phyloP scores from a whole-genome alignment of 2,329 filamentous ascomycete species.

The Mycosphaerella sp. region DNA sequence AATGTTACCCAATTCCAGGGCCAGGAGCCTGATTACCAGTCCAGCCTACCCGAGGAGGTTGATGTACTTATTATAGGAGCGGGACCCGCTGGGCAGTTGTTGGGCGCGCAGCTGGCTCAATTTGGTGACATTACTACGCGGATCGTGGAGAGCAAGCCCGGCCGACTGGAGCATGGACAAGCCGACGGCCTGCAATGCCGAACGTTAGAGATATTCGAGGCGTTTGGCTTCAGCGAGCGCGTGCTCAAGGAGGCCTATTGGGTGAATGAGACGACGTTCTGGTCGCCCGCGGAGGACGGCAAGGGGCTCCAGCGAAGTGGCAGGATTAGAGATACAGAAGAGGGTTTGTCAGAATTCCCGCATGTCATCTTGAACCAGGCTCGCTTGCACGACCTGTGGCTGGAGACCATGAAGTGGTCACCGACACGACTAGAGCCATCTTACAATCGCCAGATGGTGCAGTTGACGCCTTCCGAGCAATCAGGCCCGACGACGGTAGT shows the following conservation, averaged over 20 bases:
- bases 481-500: slow-evolving; percentile 50
- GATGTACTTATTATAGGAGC: slow-evolving; percentile 49
- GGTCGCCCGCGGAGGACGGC: slow-evolving; percentile 57
- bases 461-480: slow-evolving; percentile 22
- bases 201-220: slow-evolving; percentile 67
- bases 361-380: slow-evolving; percentile 66
- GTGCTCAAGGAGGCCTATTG: slow-evolving; percentile 62
- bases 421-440: slow-evolving; percentile 30
- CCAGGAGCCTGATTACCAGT: slow-evolving; percentile 29
- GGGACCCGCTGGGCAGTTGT: slow-evolving; percentile 45
- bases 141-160: slow-evolving; percentile 39
- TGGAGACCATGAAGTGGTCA: slow-evolving; percentile 32
- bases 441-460: slow-evolving; percentile 26
- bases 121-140: slow-evolving; percentile 45
- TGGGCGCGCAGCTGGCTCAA: slow-evolving; percentile 47
- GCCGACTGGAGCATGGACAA: slow-evolving; percentile 35
- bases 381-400: slow-evolving; percentile 53
- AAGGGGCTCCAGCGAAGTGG: slow-evolving; percentile 51
- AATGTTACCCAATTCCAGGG: slow-evolving; percentile 28
- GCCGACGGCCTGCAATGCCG: slow-evolving; percentile 57
- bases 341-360: slow-evolving; percentile 57
- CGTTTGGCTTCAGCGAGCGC: slow-evolving; percentile 60
- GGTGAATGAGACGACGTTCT: slow-evolving; percentile 56
- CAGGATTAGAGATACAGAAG: slow-evolving; percentile 57
- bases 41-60: slow-evolving; percentile 34